Conservation (phyloP, 202 grass and related monocot genomes). For the Setaria viridis region DNA sequence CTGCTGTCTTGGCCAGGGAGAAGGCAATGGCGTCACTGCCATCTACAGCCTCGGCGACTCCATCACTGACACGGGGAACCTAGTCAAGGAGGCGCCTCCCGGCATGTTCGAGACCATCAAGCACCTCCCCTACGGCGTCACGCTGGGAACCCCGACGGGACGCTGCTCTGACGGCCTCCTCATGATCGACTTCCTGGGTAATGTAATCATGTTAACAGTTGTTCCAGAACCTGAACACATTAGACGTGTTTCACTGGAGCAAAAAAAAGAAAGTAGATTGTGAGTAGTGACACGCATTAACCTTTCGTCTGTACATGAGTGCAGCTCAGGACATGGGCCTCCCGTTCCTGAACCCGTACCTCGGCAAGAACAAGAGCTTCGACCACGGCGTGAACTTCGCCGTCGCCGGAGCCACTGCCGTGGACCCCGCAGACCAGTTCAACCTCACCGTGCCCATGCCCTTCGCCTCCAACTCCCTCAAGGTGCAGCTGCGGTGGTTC, state of each 20-base stretch:
- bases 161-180: constrained; percentile 69
- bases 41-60: constrained; percentile 74
- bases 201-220: no score
- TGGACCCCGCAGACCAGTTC: constrained; percentile 47
- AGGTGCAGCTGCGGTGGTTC: constrained; percentile 74
- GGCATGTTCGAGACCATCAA: constrained; percentile 60
- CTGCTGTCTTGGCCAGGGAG: neutral
- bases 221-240: neutral
- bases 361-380: constrained; percentile 63
- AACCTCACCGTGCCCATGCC: constrained; percentile 36
- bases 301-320: neutral
- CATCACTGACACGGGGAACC: constrained; percentile 70
- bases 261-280: neutral
- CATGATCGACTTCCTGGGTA: constrained; percentile 73
- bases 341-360: constrained; percentile 75
- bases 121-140: constrained; percentile 61
- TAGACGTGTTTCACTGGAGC: neutral
- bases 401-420: constrained; percentile 73
- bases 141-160: constrained; percentile 49
- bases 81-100: constrained; percentile 49
- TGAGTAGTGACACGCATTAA: neutral
- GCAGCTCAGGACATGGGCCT: constrained; percentile 75
- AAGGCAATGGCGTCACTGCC: constrained; percentile 12
- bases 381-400: constrained; percentile 82
- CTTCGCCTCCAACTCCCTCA: constrained; percentile 56